Evolutionary conservation across 257 asterid species (phyloP).

Genomic region (Nicotiana obtusifolia): DNA sequence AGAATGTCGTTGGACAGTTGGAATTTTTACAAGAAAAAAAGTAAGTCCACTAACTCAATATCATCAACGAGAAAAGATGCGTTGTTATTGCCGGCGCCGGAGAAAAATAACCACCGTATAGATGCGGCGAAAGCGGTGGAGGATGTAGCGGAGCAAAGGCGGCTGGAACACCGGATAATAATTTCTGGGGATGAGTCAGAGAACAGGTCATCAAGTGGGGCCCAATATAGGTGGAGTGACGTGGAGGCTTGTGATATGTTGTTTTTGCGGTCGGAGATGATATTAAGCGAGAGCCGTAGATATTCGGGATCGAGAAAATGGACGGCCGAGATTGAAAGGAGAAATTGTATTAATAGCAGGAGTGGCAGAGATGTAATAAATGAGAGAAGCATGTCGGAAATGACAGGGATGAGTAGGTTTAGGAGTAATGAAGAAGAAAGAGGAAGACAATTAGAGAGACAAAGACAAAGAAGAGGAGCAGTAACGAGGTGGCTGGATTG

Average conservation of each 20-base stretch:
- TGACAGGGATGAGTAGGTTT: constrained; percentile 75
- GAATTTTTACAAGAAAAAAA: constrained; percentile 20
- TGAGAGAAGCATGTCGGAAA: constrained; percentile 81
- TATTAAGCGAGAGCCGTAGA: constrained; percentile 28
- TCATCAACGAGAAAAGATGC: neutral
- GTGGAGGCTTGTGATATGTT: constrained; percentile 51
- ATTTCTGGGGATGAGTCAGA: constrained; percentile 28
- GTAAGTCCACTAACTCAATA: neutral
- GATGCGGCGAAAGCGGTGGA: constrained; percentile 28
- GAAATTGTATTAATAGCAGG: constrained; percentile 2
- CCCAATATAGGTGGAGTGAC: constrained; percentile 62
- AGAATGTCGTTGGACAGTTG: constrained; percentile 68
- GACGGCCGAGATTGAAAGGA: constrained; percentile 3
- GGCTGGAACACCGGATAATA: constrained; percentile 75
- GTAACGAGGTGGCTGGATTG: constrained; percentile 77
- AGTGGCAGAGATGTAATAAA: constrained; percentile 50
- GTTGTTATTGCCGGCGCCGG: too few species aligned
- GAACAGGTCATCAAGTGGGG: neutral
- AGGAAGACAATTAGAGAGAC: constrained; percentile 16
- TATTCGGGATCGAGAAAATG: constrained; percentile 13
- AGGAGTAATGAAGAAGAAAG: constrained; percentile 43
- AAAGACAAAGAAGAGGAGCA: constrained; percentile 29
- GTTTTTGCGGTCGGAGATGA: constrained; percentile 38
- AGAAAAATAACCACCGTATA: too few species aligned
- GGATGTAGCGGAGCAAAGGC: constrained; percentile 27